Conservation (phyloP, 495 filamentous ascomycete genomes). For the Cercophora samala region DNA sequence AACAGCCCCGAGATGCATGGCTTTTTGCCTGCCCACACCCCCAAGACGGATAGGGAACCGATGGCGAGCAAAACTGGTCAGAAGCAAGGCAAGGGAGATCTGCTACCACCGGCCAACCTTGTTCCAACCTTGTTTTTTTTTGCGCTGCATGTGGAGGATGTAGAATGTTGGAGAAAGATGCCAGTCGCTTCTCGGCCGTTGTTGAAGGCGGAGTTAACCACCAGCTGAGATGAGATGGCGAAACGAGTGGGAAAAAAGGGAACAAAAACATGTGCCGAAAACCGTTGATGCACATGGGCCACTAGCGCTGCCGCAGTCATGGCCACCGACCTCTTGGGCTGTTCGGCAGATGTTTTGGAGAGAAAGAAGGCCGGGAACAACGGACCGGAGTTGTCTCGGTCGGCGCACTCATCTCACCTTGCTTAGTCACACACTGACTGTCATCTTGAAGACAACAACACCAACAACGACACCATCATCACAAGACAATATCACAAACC, state of each 20-base stretch:
- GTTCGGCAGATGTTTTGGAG: slow-evolving; percentile 10
- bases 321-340: background rate
- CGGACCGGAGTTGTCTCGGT: background rate
- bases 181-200: background rate
- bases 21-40: too few relatives aligned
- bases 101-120: background rate
- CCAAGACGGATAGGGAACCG: background rate
- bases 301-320: slow-evolving; percentile 12
- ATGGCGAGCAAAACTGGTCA: background rate
- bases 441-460: too few relatives aligned
- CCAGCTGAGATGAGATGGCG: background rate
- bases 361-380: background rate
- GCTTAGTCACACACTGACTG: background rate
- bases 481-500: background rate
- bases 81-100: background rate
- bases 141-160: background rate
- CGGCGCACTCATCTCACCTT: background rate
- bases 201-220: background rate
- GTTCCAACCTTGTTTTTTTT: background rate
- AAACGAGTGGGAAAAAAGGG: background rate
- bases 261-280: slow-evolving; percentile 10
- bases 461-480: background rate
- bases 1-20: too few relatives aligned
- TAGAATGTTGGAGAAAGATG: background rate
- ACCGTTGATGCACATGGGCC: slow-evolving; percentile 1